Evolutionary conservation across 306 rosid genomes (phyloP).

Genomic region (Cucumis hystrix): DNA sequence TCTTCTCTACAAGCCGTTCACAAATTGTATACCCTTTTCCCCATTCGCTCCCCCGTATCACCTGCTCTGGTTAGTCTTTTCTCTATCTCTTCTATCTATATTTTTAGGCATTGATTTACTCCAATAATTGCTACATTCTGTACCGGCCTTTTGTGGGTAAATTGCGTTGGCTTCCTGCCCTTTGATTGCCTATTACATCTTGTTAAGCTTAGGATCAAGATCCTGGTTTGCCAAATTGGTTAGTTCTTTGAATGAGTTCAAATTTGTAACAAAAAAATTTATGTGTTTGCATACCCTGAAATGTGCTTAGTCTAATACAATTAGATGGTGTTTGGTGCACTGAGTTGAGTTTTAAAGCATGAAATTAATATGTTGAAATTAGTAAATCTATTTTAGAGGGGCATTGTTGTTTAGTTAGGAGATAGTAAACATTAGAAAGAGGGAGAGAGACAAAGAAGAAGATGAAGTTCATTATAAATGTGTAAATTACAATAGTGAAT

Average conservation of each 20-base stretch:
- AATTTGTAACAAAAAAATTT: neutral
- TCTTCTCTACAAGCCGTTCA: slow-evolving; percentile 23
- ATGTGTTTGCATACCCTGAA: neutral
- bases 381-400: no score
- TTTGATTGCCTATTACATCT: neutral
- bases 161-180: neutral
- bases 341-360: no score
- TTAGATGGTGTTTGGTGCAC: neutral
- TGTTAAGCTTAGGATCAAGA: neutral
- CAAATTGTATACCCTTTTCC: slow-evolving; percentile 7
- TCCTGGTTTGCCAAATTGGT: neutral
- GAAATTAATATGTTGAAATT: no score
- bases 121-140: neutral
- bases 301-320: neutral
- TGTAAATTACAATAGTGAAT: no score
- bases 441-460: no score
- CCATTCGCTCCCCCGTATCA: slow-evolving; percentile 13
- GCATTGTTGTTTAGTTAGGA: no score
- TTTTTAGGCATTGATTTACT: neutral
- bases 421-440: no score
- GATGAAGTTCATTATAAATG: no score
- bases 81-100: neutral
- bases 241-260: neutral
- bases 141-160: neutral
- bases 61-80: slow-evolving; percentile 36